Conservation (phyloP, 2,329 filamentous ascomycete species). For the Mycocentrospora acerina region DNA sequence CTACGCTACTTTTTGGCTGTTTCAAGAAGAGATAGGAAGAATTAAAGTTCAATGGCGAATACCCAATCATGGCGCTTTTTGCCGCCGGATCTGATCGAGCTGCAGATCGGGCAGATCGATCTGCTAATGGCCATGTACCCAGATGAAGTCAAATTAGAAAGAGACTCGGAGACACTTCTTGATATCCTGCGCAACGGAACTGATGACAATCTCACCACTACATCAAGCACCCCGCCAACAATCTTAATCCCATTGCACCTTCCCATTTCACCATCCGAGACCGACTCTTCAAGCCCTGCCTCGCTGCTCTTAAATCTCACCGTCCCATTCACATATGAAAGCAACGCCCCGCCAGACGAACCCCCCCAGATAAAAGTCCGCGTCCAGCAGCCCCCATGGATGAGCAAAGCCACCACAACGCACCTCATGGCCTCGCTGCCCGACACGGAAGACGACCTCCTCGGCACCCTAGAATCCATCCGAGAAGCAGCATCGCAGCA, state of each 20-base stretch:
- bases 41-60: constrained; percentile 5
- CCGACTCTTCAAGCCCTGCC: background rate
- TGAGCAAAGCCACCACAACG: constrained; percentile 20
- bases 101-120: constrained; percentile 32
- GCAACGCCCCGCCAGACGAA: constrained; percentile 11
- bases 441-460: constrained; percentile 14
- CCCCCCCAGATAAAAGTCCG: constrained; percentile 22
- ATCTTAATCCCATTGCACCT: constrained; percentile 16
- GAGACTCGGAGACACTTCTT: constrained; percentile 6
- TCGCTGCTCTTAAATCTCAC: constrained; percentile 21
- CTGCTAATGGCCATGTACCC: constrained; percentile 33
- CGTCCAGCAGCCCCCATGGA: constrained; percentile 26
- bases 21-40: too few species aligned
- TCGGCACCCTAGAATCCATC: constrained; percentile 24
- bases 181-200: constrained; percentile 11
- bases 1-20: too few species aligned
- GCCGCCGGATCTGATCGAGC: constrained; percentile 25
- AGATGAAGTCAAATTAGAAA: constrained; percentile 18
- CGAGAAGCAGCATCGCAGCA: constrained; percentile 16
- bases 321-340: constrained; percentile 18
- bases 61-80: constrained; percentile 16
- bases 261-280: constrained; percentile 4
- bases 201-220: background rate
- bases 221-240: constrained; percentile 5
- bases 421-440: constrained; percentile 13